A percentile compares a stretch with the other conserved stretches of the same genome.
Conservation (phyloP, 164 flowering plant species). For the Saururus chinensis region DNA sequence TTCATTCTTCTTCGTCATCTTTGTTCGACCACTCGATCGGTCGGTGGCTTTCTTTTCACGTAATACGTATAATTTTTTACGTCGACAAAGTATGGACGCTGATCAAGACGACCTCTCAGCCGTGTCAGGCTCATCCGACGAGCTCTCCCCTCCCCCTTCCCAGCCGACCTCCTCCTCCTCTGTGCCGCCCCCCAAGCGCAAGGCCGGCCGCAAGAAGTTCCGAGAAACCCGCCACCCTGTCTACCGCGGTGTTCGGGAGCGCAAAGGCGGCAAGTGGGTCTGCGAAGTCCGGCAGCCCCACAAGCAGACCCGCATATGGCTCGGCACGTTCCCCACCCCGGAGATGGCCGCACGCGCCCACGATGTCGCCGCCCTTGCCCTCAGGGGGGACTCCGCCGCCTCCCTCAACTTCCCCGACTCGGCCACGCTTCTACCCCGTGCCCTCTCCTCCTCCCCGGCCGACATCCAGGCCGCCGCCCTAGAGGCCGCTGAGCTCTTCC, state of each 20-base stretch:
- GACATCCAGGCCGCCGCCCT: constrained; percentile 67
- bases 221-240: constrained; percentile 60
- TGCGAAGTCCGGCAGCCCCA: constrained; percentile 65
- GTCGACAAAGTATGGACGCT: not conserved
- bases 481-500: constrained; percentile 22
- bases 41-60: too few relatives aligned
- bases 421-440: constrained; percentile 40
- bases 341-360: constrained; percentile 74
- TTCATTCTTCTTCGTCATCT: not conserved
- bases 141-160: not conserved
- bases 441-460: constrained; percentile 29
- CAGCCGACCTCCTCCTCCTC: not conserved
- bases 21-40: too few relatives aligned
- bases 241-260: constrained; percentile 45
- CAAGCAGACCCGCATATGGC: constrained; percentile 55
- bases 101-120: not conserved
- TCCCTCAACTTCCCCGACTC: constrained; percentile 68
- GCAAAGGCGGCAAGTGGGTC: constrained; percentile 49
- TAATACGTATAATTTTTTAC: too few relatives aligned
- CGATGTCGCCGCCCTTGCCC: constrained; percentile 59
- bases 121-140: not conserved
- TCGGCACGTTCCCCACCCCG: constrained; percentile 47
- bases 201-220: constrained; percentile 51
- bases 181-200: constrained; percentile 17
- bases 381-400: constrained; percentile 48